Conservation (phyloP, 2,329 filamentous ascomycete genomes). For the Akanthomyces dipterigenus region DNA sequence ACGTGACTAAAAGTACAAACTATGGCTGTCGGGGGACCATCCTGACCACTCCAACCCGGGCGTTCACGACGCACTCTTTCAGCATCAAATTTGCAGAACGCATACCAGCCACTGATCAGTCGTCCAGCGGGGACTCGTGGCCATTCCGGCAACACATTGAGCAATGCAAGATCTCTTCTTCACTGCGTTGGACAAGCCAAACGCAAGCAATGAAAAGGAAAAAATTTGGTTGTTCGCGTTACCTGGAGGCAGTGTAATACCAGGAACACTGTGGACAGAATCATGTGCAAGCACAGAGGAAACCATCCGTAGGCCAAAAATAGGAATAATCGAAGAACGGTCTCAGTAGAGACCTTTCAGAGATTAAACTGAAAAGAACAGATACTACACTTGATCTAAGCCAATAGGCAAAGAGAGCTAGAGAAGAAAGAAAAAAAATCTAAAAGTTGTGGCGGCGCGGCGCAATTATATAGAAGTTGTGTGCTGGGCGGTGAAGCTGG, state of each 20-base stretch:
- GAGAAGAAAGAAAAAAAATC: constrained; percentile 27
- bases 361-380: constrained; percentile 98
- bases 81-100: background rate
- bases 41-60: background rate
- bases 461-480: constrained; percentile 22
- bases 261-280: constrained; percentile 36
- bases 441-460: constrained; percentile 16
- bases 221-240: constrained; percentile 28
- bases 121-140: too few species aligned
- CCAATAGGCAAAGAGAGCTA: constrained; percentile 49
- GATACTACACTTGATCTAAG: constrained; percentile 95
- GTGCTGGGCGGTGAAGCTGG: constrained; percentile 15
- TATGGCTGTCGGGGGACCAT: background rate
- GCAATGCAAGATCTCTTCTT: constrained; percentile 28
- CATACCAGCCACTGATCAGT: too few species aligned
- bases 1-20: background rate
- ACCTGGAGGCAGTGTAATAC: constrained; percentile 40
- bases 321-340: constrained; percentile 73
- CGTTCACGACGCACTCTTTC: background rate
- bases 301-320: constrained; percentile 36
- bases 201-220: constrained; percentile 34
- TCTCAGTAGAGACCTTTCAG: constrained; percentile 71
- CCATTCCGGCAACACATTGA: too few species aligned
- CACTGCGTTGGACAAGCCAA: constrained; percentile 30
- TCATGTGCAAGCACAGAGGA: constrained; percentile 37